Evolutionary conservation across 2,329 filamentous ascomycete genomes (phyloP).

Genomic region (Ophiostoma australiae): DNA sequence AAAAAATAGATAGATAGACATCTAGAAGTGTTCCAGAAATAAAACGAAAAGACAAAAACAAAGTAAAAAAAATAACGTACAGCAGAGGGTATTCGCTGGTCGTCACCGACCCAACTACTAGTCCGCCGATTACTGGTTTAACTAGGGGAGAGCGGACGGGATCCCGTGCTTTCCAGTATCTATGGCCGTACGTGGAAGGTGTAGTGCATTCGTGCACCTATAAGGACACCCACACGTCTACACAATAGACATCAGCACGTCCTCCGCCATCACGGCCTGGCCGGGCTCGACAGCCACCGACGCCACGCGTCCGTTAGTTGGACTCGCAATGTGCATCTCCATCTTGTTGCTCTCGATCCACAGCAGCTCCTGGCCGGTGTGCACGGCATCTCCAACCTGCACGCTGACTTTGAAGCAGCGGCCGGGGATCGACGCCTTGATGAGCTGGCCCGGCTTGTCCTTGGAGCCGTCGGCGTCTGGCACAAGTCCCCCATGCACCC

Average conservation of each 20-base stretch:
- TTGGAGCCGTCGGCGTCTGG: no score
- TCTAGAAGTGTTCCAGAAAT: no score
- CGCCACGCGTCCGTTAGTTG: neutral
- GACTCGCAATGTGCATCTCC: conserved; percentile 40
- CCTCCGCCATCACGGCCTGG: conserved; percentile 4
- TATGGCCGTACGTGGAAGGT: neutral
- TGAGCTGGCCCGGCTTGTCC: neutral
- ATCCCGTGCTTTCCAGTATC: neutral
- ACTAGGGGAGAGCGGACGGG: neutral
- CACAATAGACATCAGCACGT: conserved; percentile 3
- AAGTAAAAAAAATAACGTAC: neutral
- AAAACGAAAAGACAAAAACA: neutral
- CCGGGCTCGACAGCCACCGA: conserved; percentile 1
- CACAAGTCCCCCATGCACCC: neutral
- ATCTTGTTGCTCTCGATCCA: conserved; percentile 56
- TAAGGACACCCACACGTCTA: neutral
- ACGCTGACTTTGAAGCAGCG: conserved; percentile 46
- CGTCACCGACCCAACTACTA: conserved; percentile 1
- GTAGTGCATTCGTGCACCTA: no score
- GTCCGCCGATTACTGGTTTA: neutral
- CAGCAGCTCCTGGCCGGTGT: conserved; percentile 35
- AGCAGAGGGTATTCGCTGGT: conserved; percentile 1
- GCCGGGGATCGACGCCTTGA: conserved; percentile 43
- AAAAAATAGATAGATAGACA: no score
- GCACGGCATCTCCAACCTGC: conserved; percentile 31